phyloP scores from a whole-genome alignment of 1,284 basidiomycete species.

The Melampsora americana region DNA sequence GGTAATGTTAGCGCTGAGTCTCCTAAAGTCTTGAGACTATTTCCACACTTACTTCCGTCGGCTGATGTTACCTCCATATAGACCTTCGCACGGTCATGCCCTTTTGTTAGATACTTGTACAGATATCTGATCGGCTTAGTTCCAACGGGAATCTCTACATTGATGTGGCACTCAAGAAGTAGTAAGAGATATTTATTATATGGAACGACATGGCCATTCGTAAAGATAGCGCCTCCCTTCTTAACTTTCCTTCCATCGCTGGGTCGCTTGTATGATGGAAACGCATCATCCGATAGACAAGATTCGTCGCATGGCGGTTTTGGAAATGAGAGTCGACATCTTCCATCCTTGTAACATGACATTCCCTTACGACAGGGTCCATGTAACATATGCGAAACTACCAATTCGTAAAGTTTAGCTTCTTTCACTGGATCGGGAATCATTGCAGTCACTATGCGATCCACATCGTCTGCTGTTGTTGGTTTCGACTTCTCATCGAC shows the following conservation, averaged over 20 bases:
- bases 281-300: conserved; percentile 55
- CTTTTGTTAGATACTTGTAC: conserved; percentile 22
- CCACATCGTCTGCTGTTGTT: conserved; percentile 54
- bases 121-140: background rate
- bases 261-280: conserved; percentile 51
- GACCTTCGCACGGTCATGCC: background rate
- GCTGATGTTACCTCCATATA: background rate
- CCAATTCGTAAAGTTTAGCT: background rate
- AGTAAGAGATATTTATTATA: conserved; percentile 13
- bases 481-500: conserved; percentile 44
- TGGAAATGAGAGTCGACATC: conserved; percentile 58
- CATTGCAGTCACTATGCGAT: conserved; percentile 56
- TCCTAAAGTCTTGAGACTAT: too few species aligned
- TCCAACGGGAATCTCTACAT: conserved; percentile 8
- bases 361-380: conserved; percentile 11
- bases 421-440: conserved; percentile 48
- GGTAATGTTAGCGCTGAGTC: too few species aligned
- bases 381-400: too few species aligned
- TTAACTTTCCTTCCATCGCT: background rate
- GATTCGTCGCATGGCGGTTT: conserved; percentile 56
- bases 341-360: conserved; percentile 55
- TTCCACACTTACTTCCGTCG: too few species aligned
- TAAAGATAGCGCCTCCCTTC: background rate
- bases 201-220: conserved; percentile 8
- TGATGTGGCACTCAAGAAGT: conserved; percentile 23